These are phyloP conservation scores for Allodekkera sacchari DNA, from an alignment of 805 yeast genomes.

Conservation along the genomic window DNA sequence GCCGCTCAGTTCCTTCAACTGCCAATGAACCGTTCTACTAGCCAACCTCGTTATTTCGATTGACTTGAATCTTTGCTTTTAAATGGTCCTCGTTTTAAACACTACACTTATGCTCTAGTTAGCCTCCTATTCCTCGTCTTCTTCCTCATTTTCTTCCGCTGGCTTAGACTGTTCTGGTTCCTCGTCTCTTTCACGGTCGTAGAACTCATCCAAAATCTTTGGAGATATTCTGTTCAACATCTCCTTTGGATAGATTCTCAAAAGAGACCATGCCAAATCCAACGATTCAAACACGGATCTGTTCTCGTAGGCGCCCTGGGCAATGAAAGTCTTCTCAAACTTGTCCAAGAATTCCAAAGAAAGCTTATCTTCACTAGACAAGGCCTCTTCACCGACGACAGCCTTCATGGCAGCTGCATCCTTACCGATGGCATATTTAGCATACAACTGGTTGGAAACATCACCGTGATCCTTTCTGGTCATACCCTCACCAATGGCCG, in stretches of 20 bases:
- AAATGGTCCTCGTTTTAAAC: too few relatives aligned
- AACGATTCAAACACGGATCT: conserved; percentile 91
- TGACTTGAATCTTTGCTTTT: too few relatives aligned
- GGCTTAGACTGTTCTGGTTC: too few relatives aligned
- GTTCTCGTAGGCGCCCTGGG: conserved; percentile 96
- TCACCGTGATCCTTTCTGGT: conserved; percentile 99
- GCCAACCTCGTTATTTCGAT: too few relatives aligned
- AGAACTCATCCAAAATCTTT: conserved; percentile 90
- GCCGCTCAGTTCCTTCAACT: too few relatives aligned
- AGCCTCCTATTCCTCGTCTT: too few relatives aligned
- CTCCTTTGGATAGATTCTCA: conserved; percentile 98
- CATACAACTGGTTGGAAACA: conserved; percentile 97
- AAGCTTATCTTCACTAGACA: conserved; percentile 93
- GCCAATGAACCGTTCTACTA: too few relatives aligned
- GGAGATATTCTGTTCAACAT: conserved; percentile 98
- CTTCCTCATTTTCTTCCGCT: too few relatives aligned
- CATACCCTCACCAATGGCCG: conserved; percentile 99
- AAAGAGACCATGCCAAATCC: conserved; percentile 96
- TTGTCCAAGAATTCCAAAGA: conserved; percentile 96
- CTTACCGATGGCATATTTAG: conserved; percentile 98
- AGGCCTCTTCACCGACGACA: conserved; percentile 99
- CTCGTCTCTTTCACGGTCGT: conserved; percentile 74
- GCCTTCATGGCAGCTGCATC: conserved; percentile 99
- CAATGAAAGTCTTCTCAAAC: conserved; percentile 89
- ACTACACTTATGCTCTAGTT: too few relatives aligned